These are phyloP conservation scores for Yamadazyma trypodendri DNA, from an alignment of 1,139 yeast genomes.

Conservation along the genomic window DNA sequence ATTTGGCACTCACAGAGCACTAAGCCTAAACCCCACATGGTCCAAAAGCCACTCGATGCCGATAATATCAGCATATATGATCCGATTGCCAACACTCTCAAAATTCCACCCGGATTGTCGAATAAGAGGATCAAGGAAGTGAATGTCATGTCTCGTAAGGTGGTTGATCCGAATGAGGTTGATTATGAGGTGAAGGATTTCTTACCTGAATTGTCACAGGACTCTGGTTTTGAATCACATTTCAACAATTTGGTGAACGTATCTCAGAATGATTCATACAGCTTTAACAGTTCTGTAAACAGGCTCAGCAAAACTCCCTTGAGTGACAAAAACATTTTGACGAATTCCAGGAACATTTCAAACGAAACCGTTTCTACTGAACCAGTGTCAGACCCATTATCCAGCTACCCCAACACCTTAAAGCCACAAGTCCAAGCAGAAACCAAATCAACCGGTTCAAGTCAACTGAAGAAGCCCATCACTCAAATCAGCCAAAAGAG, in stretches of 20 bases:
- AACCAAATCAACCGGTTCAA: background rate
- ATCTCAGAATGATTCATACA: conserved; percentile 11
- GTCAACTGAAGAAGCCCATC: conserved; percentile 7
- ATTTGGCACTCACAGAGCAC: conserved; percentile 45
- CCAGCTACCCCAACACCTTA: conserved; percentile 9
- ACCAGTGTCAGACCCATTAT: too few relatives aligned
- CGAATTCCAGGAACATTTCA: conserved; percentile 9
- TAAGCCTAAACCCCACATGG: background rate
- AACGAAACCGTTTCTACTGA: conserved; percentile 8
- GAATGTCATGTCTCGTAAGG: conserved; percentile 43
- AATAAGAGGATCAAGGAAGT: conserved; percentile 41
- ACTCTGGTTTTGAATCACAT: conserved; percentile 46
- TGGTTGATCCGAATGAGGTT: conserved; percentile 39
- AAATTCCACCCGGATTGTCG: conserved; percentile 25
- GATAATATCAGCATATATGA: conserved; percentile 16
- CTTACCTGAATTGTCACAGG: conserved; percentile 47
- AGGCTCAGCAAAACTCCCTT: conserved; percentile 27
- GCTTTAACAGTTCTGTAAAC: conserved; percentile 21
- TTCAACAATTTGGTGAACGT: conserved; percentile 21
- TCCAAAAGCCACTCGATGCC: conserved; percentile 11
- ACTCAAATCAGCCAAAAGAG: conserved; percentile 13
- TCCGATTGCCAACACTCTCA: conserved; percentile 15
- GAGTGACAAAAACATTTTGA: conserved; percentile 29
- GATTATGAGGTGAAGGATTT: conserved; percentile 37
- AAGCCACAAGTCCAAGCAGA: conserved; percentile 10